Evolutionary conservation across 352 stramenopile species (phyloP).

Genomic region (Peronospora belbahrii): DNA sequence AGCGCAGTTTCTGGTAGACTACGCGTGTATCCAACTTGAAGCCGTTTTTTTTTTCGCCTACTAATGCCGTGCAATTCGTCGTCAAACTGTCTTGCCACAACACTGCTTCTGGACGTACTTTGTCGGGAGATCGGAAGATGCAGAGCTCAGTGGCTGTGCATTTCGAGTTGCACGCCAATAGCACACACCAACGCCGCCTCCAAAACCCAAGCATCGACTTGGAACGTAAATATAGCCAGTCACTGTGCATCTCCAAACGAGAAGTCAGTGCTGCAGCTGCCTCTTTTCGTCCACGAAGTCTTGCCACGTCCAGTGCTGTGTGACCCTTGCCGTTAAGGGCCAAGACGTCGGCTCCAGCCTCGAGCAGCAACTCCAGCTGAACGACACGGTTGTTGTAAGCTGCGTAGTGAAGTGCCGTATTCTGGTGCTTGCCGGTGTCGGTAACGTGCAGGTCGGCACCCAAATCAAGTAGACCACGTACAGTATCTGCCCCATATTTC

Average conservation of each 20-base stretch:
- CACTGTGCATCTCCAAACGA: conserved; percentile 39
- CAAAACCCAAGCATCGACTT: conserved; percentile 38
- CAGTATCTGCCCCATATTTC: conserved; percentile 34
- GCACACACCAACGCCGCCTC: conserved; percentile 56
- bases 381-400: conserved; percentile 42
- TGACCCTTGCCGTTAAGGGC: too few species aligned
- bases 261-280: conserved; percentile 38
- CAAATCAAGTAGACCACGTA: conserved; percentile 50
- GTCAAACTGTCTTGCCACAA: conserved; percentile 31
- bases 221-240: conserved; percentile 45
- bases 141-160: conserved; percentile 41
- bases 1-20: conserved; percentile 28
- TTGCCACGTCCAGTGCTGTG: too few species aligned
- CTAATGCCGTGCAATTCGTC: conserved; percentile 12
- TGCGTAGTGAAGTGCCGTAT: conserved; percentile 66
- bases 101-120: conserved; percentile 34
- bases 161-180: conserved; percentile 42
- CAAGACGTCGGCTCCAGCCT: conserved; percentile 22
- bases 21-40: conserved; percentile 35
- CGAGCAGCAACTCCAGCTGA: conserved; percentile 49
- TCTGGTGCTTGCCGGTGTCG: conserved; percentile 32
- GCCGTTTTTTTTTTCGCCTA: conserved; percentile 27
- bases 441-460: conserved; percentile 37
- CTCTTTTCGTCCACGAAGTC: too few species aligned
- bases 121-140: conserved; percentile 35